Evolutionary conservation across 2,329 filamentous ascomycete species (phyloP).

Genomic region (Aspergillus aculeatus): DNA sequence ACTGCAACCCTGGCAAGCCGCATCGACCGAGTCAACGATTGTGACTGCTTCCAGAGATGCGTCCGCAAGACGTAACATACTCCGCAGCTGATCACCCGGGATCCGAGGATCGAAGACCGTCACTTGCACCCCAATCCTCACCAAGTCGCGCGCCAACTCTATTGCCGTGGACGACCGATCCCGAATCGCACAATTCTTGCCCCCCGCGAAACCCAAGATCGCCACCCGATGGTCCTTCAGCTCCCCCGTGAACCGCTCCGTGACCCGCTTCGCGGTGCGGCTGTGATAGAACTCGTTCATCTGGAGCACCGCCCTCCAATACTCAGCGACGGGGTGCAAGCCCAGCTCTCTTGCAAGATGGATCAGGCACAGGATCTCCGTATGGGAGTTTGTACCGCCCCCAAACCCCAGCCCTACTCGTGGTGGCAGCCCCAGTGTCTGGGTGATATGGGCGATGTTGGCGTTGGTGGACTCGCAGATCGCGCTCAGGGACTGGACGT

Average conservation of each 20-base stretch:
- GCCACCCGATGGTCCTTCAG: constrained; percentile 8
- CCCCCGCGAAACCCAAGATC: constrained; percentile 9
- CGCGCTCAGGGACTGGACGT: constrained; percentile 10
- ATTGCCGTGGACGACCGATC: not conserved
- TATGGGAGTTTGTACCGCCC: constrained; percentile 2
- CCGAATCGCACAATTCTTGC: not conserved
- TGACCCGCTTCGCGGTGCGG: constrained; percentile 6
- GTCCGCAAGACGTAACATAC: not conserved
- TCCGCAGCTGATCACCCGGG: constrained; percentile 1
- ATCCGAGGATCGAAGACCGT: constrained; percentile 8
- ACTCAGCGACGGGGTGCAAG: constrained; percentile 18
- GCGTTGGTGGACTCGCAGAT: constrained; percentile 18
- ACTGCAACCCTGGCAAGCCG: constrained; percentile 12
- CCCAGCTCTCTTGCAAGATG: constrained; percentile 20
- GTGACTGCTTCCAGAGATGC: constrained; percentile 6
- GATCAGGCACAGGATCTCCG: constrained; percentile 19
- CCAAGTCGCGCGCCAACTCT: constrained; percentile 8
- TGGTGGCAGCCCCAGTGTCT: constrained; percentile 12
- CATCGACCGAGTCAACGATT: constrained; percentile 10
- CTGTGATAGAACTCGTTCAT: constrained; percentile 14
- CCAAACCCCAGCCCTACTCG: constrained; percentile 1
- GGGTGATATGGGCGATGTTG: constrained; percentile 12
- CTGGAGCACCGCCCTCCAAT: constrained; percentile 18
- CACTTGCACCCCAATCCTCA: constrained; percentile 7
- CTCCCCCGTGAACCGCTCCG: not conserved